Conservation (phyloP, 768 basidiomycete genomes). For the Leccinum truebloodii region DNA sequence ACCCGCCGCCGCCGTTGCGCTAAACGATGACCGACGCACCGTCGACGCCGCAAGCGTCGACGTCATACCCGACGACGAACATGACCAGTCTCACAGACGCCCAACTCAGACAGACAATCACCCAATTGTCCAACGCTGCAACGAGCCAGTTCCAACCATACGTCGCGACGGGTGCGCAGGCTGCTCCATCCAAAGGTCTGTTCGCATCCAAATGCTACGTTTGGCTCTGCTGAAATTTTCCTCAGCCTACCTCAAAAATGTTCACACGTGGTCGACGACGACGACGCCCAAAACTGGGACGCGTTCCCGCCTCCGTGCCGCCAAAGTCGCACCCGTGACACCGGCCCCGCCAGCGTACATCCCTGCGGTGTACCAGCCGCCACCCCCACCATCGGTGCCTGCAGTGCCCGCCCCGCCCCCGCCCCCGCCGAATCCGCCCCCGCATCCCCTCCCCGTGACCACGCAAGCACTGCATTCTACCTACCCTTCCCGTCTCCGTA, state of each 20-base stretch:
- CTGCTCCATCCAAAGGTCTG: conserved; percentile 32
- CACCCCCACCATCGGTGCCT: conserved; percentile 34
- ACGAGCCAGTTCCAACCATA: conserved; percentile 38
- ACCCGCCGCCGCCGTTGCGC: neutral
- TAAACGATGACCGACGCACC: conserved; percentile 32
- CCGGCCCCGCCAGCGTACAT: conserved; percentile 35
- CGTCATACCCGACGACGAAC: conserved; percentile 34
- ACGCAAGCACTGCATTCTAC: conserved; percentile 78
- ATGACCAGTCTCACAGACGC: conserved; percentile 56
- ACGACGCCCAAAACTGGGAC: conserved; percentile 43
- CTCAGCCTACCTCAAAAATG: conserved; percentile 65
- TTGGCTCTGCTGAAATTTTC: conserved; percentile 17
- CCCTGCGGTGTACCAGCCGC: conserved; percentile 40
- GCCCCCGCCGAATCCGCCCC: conserved; percentile 49
- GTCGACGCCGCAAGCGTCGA: conserved; percentile 21
- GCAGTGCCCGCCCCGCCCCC: conserved; percentile 28
- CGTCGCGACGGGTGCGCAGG: conserved; percentile 32
- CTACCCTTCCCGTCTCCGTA: conserved; percentile 87
- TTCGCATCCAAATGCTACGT: neutral
- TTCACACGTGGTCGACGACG: conserved; percentile 67
- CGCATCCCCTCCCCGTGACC: conserved; percentile 56
- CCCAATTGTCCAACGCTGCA: conserved; percentile 47
- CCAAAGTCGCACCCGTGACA: conserved; percentile 42
- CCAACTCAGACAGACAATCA: conserved; percentile 64
- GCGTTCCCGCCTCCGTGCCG: conserved; percentile 41